phyloP scores from a whole-genome alignment of 352 stramenopile genomes.

The Phytophthora lateralis region DNA sequence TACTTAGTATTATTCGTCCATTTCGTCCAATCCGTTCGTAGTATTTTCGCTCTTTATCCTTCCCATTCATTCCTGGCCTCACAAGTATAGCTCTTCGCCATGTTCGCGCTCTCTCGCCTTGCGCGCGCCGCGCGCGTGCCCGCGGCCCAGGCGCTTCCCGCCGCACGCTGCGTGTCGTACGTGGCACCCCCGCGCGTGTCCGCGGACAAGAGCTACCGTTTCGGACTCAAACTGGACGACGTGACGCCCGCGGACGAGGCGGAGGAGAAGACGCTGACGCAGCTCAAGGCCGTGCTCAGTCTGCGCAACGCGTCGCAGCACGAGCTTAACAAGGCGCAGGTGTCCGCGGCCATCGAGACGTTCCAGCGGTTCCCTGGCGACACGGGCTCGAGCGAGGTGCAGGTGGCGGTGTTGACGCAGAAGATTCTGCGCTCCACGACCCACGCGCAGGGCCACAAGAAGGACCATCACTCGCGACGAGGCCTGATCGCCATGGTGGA shows the following conservation, averaged over 20 bases:
- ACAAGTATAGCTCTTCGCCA: constrained; percentile 11
- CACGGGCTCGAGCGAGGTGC: constrained; percentile 86
- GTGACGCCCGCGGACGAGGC: constrained; percentile 47
- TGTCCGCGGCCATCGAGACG: constrained; percentile 79
- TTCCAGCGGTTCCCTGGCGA: constrained; percentile 89
- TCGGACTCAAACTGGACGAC: constrained; percentile 65
- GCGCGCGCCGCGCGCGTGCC: constrained; percentile 17
- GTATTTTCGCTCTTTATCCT: not conserved
- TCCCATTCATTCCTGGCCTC: constrained; percentile 24
- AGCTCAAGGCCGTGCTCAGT: constrained; percentile 75
- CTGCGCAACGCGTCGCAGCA: constrained; percentile 81
- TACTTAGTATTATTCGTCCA: not conserved
- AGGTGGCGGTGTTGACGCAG: constrained; percentile 86
- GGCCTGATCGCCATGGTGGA: constrained; percentile 87
- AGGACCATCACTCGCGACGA: constrained; percentile 88
- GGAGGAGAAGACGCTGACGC: constrained; percentile 45
- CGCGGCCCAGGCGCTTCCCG: not conserved
- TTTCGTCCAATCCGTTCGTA: not conserved
- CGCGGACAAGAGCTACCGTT: constrained; percentile 63
- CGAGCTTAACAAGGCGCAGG: constrained; percentile 84
- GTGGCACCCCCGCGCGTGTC: constrained; percentile 64
- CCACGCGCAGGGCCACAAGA: constrained; percentile 82
- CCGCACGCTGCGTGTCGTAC: constrained; percentile 56
- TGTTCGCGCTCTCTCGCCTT: constrained; percentile 57
- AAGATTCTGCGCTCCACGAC: constrained; percentile 83